Percentiles rank a stretch among this genome's conserved stretches.
Conservation (phyloP, 441 rosid species). For the Brassica hybrid region DNA sequence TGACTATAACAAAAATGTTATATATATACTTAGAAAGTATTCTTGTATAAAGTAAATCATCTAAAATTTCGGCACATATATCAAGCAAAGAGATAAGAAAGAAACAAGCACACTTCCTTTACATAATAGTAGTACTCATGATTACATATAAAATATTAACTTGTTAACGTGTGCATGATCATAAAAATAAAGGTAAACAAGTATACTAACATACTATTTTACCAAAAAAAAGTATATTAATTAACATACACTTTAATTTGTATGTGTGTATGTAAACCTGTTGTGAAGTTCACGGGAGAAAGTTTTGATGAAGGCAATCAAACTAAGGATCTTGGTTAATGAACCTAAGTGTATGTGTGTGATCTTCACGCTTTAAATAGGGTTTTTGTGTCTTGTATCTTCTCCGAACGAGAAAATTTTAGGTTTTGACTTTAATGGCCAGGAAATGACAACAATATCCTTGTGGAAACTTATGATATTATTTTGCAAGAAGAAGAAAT, state of each 20-base stretch:
- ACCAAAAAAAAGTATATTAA: not conserved
- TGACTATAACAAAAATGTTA: not conserved
- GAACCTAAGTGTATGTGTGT: constrained; percentile 10
- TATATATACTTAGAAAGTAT: not conserved
- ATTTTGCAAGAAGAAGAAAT: constrained; percentile 25
- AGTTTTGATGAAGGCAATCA: constrained; percentile 17
- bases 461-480: constrained; percentile 20
- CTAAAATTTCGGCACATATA: not conserved
- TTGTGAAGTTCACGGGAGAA: constrained; percentile 32
- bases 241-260: not conserved
- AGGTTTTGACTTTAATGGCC: constrained; percentile 38
- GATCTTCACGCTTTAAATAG: constrained; percentile 35
- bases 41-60: not conserved
- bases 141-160: not conserved
- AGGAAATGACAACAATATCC: constrained; percentile 17
- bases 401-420: constrained; percentile 43
- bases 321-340: constrained; percentile 21
- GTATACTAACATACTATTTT: not conserved
- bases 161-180: constrained; percentile 1
- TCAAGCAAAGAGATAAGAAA: not conserved
- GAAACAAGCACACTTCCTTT: not conserved
- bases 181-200: not conserved
- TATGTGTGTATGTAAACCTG: constrained; percentile 26
- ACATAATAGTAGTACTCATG: not conserved
- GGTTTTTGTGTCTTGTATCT: constrained; percentile 23